Evolutionary conservation across 352 stramenopile genomes (phyloP).

Genomic region (Saprolegnia diclina): DNA sequence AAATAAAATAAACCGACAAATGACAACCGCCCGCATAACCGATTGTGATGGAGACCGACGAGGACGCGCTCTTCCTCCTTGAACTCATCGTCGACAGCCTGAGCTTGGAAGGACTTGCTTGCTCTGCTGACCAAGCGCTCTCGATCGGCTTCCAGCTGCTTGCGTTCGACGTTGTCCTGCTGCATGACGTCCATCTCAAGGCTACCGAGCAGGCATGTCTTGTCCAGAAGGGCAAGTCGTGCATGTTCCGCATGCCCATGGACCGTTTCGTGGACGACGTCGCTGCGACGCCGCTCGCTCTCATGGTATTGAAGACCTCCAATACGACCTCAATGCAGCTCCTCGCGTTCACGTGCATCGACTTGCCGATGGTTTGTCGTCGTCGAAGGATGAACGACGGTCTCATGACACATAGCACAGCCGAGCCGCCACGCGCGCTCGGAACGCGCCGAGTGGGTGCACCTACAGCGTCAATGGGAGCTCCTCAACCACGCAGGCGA

Average conservation of each 20-base stretch:
- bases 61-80: conserved; percentile 22
- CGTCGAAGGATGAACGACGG: neutral
- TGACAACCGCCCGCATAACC: neutral
- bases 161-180: conserved; percentile 18
- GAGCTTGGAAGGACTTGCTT: neutral
- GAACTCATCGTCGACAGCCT: conserved; percentile 22
- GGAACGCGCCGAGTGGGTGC: conserved; percentile 17
- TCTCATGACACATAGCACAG: neutral
- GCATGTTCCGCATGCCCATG: conserved; percentile 25
- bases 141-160: conserved; percentile 21
- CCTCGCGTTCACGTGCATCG: conserved; percentile 24
- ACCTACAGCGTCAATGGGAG: conserved; percentile 16
- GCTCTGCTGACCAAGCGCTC: neutral
- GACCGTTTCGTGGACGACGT: conserved; percentile 2
- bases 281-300: conserved; percentile 3
- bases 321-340: neutral
- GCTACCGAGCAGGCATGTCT: neutral
- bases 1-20: neutral
- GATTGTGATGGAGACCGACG: neutral
- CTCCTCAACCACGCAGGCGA: conserved; percentile 20
- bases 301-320: conserved; percentile 19
- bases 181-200: conserved; percentile 10
- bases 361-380: conserved; percentile 4
- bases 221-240: conserved; percentile 21
- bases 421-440: neutral